Base-by-base conservation (phyloP, 2,329 filamentous ascomycete genomes). In the Aspergillus sp. region DNA sequence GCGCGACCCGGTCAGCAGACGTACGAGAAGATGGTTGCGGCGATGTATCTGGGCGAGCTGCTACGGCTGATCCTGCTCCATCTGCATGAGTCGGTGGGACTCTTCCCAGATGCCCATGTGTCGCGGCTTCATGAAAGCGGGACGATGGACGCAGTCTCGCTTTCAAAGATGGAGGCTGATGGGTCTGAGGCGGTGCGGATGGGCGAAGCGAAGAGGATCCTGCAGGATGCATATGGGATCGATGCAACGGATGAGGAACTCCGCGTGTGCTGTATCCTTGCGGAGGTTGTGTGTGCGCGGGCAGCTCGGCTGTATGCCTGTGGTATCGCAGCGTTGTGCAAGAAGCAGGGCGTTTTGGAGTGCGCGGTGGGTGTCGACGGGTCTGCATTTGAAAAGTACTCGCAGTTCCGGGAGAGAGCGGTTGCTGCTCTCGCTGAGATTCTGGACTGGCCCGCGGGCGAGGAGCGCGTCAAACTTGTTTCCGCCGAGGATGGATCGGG, bases 21-120 rank as follows among this genome's bases (percentile, higher is more conserved):
- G 0, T 97, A 96, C 68, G 93, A 97, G 80, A 97, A 97, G 82
- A 97, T 97, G 91, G 92, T 96, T 73, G 92, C 93, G 1, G 93
- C 93, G 56, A 83, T 97, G 51, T 97, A 97, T 76, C 86, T 97
- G 1, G 94, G 93, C 64, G 93, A 97, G 78, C 89, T 97, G 71
- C 92, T 97, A 83, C 91, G 94, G 55, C 84, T 96, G 49, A 87
- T 95, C 57, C 80, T 97, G 59, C 83, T 96, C 17, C 92, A 95
- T 69, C 82, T 97, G 56, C 89, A 96, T 76, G 89, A 95, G 70
- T 89, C 88, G 66, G 80, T 86, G 34, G 81, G 88, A 68, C 87
- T 98, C 63, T 97, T 98, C 76, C 85, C 89, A 67, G 87, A 85
- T 61, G 93, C 97, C 77, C 90, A 96, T 70, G 89, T 95, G 66